phyloP scores from a whole-genome alignment of 139 green algal species.

The Gonium pectorale region DNA sequence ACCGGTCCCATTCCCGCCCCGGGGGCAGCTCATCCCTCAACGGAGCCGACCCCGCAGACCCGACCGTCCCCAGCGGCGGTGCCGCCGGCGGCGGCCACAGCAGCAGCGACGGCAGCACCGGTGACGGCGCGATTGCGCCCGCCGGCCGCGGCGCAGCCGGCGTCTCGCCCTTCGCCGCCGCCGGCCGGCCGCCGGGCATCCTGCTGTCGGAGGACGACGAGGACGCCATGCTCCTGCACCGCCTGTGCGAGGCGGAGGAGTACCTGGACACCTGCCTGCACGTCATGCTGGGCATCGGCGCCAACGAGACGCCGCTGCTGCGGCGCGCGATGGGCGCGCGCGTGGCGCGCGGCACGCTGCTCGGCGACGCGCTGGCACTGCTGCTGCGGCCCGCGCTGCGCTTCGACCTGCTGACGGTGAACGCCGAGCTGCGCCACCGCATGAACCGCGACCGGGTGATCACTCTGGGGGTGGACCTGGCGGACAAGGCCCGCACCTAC shows the following conservation, averaged over 20 bases:
- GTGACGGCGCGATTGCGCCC: background rate
- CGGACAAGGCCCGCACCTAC: conserved; percentile 41
- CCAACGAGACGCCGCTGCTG: conserved; percentile 46
- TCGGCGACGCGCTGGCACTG: conserved; percentile 55
- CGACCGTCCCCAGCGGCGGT: background rate
- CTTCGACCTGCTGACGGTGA: conserved; percentile 31
- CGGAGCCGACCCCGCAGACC: too few relatives aligned
- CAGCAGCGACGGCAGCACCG: background rate
- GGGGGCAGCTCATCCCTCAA: too few relatives aligned
- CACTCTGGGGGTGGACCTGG: conserved; percentile 48
- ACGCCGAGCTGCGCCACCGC: conserved; percentile 32
- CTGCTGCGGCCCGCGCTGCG: conserved; percentile 39
- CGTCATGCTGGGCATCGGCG: conserved; percentile 42
- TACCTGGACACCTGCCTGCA: conserved; percentile 53
- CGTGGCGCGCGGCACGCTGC: background rate
- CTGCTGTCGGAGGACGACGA: conserved; percentile 2
- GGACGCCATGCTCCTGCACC: conserved; percentile 48
- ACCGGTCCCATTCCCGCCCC: too few relatives aligned
- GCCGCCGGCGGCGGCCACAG: background rate
- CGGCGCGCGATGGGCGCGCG: background rate
- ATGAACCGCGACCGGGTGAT: conserved; percentile 57
- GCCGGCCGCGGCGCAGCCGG: background rate
- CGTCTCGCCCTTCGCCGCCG: too few relatives aligned
- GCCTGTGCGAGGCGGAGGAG: conserved; percentile 57
- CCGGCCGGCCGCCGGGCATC: background rate